Base-by-base conservation (phyloP, 352 stramenopile species). In the Phytopythium chamaehyphon region DNA sequence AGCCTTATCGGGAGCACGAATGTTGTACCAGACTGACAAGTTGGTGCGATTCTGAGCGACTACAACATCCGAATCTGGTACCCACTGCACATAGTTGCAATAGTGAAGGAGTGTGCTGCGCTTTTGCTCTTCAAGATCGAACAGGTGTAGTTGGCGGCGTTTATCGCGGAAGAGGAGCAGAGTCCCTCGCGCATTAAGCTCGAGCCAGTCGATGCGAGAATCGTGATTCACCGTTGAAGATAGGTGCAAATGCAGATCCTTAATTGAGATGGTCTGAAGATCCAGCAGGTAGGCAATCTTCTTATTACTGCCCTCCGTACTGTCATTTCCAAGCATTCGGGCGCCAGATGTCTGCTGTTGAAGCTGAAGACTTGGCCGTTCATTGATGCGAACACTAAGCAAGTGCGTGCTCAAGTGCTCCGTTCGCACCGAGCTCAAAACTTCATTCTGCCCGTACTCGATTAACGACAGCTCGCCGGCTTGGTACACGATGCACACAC, bases 21-120 rank as follows among this genome's bases (percentile, higher is more conserved):
- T 97, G 55, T 98, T 98, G 79, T 98, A 98, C 94, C 94, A 98
- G 21, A 98, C 89, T 26, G 87, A 97, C 8, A 98, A 54, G 43
- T 90, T 96, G 10, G 64, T 71, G 19, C 92, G 83, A 59, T 95
- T 97, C 59, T 98, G 93, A 7, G 94, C 92, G 8, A 98, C 94
- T 2, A 98, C 89, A 8, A 98, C 94, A 56, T 98, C 92, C 49
- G 81, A 97, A 28, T 96, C 83, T n/a, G 93, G 94, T 9, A 98
- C 93, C 94, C 94, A 98, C 66, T 98, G 92, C 38, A 98, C 93
- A 62, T 98, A 98, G 57, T 90, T 97, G 72, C 90, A 98, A 69
- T 97, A 97, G 55, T 93, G 97, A 18, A 98, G 76, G 36, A 98
- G 62, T 14, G 88, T 97, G 22, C 69, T 91, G 19, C 86, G 79